Conservation (phyloP, 176 grass and related monocot genomes). For the Cocos nucifera region DNA sequence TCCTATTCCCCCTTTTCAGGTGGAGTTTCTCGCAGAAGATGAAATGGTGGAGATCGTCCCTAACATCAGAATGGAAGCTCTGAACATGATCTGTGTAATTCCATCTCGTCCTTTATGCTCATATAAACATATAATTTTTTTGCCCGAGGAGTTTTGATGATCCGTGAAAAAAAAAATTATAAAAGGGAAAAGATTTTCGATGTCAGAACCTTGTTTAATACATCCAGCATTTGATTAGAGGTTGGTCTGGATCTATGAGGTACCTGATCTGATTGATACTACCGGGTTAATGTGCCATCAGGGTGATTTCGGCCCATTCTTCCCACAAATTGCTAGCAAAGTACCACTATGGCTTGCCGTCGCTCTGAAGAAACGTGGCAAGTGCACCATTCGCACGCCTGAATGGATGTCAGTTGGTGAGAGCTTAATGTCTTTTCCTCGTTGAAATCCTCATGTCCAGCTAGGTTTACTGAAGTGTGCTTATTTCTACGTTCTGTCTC, state of each 20-base stretch:
- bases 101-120: background rate
- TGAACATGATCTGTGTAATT: conserved; percentile 81
- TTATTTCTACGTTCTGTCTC: too few species aligned
- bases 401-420: conserved; percentile 85
- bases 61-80: conserved; percentile 74
- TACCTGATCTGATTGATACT: conserved; percentile 5
- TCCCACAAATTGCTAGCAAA: conserved; percentile 63
- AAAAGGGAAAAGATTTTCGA: too few species aligned
- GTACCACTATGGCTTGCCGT: conserved; percentile 71
- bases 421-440: background rate
- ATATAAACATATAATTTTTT: too few species aligned
- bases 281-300: background rate
- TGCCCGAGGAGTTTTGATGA: too few species aligned
- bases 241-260: too few species aligned
- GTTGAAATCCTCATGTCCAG: too few species aligned
- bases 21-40: conserved; percentile 83
- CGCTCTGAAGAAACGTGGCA: conserved; percentile 63
- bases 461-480: too few species aligned
- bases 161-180: too few species aligned
- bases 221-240: too few species aligned
- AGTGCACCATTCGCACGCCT: conserved; percentile 51
- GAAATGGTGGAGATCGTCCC: conserved; percentile 66
- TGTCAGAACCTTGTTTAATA: too few species aligned
- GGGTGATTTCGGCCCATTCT: conserved; percentile 78
- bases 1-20: conserved; percentile 21